Percentiles rank a stretch among this genome's conserved stretches.
Evolutionary conservation across 164 flowering plant species (phyloP).

Genomic region (Nymphaea colorata): DNA sequence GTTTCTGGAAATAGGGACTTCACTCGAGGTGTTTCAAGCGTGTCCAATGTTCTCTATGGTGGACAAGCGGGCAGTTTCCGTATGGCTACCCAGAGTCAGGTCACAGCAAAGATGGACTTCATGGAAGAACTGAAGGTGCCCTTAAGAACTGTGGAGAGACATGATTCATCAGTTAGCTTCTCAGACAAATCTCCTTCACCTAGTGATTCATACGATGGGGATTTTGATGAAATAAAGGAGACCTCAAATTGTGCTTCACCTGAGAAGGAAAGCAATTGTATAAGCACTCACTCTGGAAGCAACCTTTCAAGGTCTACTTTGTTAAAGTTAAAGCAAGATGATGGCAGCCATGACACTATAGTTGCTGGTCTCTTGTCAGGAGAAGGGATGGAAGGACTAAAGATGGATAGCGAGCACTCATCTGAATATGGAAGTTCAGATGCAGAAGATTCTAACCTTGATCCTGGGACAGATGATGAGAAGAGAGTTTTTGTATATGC

Average conservation of each 20-base stretch:
- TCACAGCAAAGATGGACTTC: background rate
- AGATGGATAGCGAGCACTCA: conserved; percentile 6
- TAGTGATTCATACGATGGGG: background rate
- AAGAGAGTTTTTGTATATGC: conserved; percentile 9
- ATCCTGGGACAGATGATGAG: conserved; percentile 46
- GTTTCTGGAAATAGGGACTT: background rate
- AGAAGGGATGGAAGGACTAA: background rate
- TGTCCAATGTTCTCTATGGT: background rate
- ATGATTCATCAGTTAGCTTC: background rate
- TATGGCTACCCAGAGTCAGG: background rate
- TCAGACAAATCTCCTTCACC: background rate
- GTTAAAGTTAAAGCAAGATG: background rate
- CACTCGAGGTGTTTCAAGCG: background rate
- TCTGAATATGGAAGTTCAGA: conserved; percentile 42
- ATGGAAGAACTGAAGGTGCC: background rate
- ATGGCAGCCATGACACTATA: background rate
- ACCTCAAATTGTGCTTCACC: background rate
- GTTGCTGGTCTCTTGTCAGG: background rate
- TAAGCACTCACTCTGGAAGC: background rate
- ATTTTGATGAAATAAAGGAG: background rate
- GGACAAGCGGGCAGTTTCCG: background rate
- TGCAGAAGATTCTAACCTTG: conserved; percentile 55
- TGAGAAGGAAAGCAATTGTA: background rate
- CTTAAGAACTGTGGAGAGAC: background rate
- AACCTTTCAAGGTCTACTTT: background rate